These are phyloP conservation scores for Eremochloa ophiuroides DNA, from an alignment of 176 grass and related monocot species.

Conservation along the genomic window DNA sequence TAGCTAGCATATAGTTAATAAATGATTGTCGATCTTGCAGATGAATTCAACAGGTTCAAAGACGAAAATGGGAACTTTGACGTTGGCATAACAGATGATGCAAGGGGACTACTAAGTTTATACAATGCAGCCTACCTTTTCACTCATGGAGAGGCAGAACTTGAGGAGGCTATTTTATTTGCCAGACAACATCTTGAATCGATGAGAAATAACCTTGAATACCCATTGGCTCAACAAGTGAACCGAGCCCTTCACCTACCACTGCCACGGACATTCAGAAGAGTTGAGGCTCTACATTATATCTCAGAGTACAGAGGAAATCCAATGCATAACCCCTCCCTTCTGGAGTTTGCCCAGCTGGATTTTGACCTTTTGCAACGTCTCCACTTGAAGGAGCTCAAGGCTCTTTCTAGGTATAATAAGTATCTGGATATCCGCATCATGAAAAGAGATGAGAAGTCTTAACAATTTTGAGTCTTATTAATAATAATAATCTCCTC, in stretches of 20 bases:
- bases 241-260: conserved; percentile 25
- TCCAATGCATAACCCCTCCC: not conserved
- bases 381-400: conserved; percentile 33
- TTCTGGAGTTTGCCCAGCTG: conserved; percentile 30
- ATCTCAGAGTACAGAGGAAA: conserved; percentile 18
- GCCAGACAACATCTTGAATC: conserved; percentile 6
- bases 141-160: conserved; percentile 17
- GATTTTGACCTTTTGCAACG: conserved; percentile 29
- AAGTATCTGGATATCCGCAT: not conserved
- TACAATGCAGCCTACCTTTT: conserved; percentile 34
- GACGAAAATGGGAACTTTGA: not conserved
- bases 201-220: not conserved
- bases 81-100: not conserved
- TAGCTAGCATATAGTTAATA: not conserved
- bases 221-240: conserved; percentile 13
- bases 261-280: conserved; percentile 17
- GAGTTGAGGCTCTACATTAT: conserved; percentile 18
- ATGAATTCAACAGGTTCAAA: conserved; percentile 33
- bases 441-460: not conserved
- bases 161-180: conserved; percentile 20
- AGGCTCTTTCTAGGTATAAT: conserved; percentile 34
- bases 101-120: conserved; percentile 31
- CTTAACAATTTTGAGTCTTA: not conserved
- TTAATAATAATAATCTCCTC: not conserved
- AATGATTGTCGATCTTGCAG: not conserved